Conservation (phyloP, 148 eudicot genomes). For the Simmondsia chinensis region DNA sequence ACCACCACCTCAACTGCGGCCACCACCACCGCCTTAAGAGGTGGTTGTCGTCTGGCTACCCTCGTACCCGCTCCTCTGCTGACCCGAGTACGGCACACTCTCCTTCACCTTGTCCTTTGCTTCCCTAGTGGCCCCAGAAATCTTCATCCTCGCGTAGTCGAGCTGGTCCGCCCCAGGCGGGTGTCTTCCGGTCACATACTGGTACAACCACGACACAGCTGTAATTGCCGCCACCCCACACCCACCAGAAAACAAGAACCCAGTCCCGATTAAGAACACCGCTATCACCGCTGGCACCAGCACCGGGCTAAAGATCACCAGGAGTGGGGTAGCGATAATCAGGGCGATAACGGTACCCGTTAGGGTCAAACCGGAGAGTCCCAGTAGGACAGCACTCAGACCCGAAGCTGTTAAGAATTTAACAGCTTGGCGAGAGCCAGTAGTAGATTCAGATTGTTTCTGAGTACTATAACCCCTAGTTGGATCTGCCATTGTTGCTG, state of each 20-base stretch:
- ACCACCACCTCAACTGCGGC: too few species aligned
- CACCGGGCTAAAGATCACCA: constrained; percentile 26
- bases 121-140: constrained; percentile 17
- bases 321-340: constrained; percentile 6
- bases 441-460: constrained; percentile 9
- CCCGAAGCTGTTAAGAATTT: constrained; percentile 25
- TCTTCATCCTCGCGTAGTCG: constrained; percentile 21
- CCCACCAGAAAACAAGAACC: constrained; percentile 34
- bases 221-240: constrained; percentile 28
- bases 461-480: constrained; percentile 2
- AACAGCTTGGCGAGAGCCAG: constrained; percentile 13
- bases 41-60: neutral
- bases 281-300: constrained; percentile 22
- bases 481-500: constrained; percentile 5
- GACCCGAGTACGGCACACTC: constrained; percentile 7
- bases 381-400: constrained; percentile 15
- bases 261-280: constrained; percentile 3
- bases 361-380: constrained; percentile 14
- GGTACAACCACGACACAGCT: constrained; percentile 28
- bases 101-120: constrained; percentile 19
- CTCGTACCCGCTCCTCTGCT: constrained; percentile 8
- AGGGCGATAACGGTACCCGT: constrained; percentile 20
- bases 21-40: too few species aligned
- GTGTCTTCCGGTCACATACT: constrained; percentile 25
- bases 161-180: constrained; percentile 26